Base-by-base conservation (phyloP, 2,329 filamentous ascomycete species). In the Arthrobotrys iridis region DNA sequence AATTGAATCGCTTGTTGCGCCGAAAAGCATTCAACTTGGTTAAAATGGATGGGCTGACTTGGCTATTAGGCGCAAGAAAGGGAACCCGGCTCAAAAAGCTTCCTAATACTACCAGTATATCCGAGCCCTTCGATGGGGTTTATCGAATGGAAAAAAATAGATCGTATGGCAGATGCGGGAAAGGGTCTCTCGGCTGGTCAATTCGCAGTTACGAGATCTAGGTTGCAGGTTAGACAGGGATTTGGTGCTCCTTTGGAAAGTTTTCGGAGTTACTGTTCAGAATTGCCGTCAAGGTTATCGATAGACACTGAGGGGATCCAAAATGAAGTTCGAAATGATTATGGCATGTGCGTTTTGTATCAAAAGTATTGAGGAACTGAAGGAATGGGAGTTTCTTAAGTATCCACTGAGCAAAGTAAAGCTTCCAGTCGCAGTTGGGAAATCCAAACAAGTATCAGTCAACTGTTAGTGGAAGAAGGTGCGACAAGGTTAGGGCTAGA, bases 21-120 rank as follows among this genome's bases (percentile, higher is more conserved):
- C 22, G 45, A 50, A 50, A 60, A 65, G 33, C 62, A 55, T 46
- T 66, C 70, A 67, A 74, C 70, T 55, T 74, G 70, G 70, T 67
- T 66, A 74, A 66, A 74, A 58, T 74, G 43, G 46, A 62, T 58
- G 48, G 43, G 45, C 45, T 48, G 22, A 52, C 65, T 70, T 70
- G 65, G 65, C 55, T 59, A 35, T 52, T 65, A 15, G 55, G 62
- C 46, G 48, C n/a, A 55, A 46, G 22, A 37, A 46, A 50, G 59
- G 65, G 62, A 41, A 26, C 30, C 22, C 10, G 45, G 28, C 37
- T 4, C n/a, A 24, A 30, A 35, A 57, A 62, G 62, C 70, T 67
- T 75, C 63, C 71, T 26, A 68, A 75, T 68, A 67, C 71, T 64
- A 59, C 52, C 62, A 67, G 24, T 57, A 62, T 55, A 66, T 52